A percentile compares a stretch with the other conserved stretches of the same genome.
These are phyloP conservation scores for Rhizopogon hawkerae DNA, from an alignment of 1,284 basidiomycete species.

Conservation along the genomic window DNA sequence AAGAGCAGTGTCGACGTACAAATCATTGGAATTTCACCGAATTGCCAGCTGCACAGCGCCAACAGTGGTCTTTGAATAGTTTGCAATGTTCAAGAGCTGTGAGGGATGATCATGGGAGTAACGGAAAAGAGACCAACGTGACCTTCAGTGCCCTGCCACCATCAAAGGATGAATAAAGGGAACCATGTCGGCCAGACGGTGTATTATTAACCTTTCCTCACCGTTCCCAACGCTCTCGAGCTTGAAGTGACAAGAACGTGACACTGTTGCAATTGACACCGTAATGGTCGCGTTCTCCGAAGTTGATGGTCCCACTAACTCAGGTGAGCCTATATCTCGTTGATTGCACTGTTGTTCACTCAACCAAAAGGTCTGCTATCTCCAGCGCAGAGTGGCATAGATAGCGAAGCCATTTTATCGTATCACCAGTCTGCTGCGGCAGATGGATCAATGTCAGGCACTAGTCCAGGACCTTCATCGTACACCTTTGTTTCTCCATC, in stretches of 20 bases:
- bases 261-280: neutral
- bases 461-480: conserved; percentile 1
- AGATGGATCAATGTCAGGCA: conserved; percentile 8
- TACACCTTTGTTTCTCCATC: neutral
- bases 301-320: neutral
- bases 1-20: neutral
- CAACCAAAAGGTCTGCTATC: neutral
- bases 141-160: neutral
- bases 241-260: neutral
- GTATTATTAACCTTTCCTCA: neutral
- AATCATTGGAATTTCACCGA: neutral
- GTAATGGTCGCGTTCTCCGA: neutral
- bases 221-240: neutral
- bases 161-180: neutral
- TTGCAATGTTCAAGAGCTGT: neutral
- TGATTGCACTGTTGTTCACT: neutral
- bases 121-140: neutral
- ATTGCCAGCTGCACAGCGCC: neutral
- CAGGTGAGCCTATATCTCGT: neutral
- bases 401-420: conserved; percentile 30
- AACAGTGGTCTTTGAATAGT: neutral
- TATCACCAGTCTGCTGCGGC: conserved; percentile 29
- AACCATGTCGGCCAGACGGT: neutral
- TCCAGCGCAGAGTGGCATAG: conserved; percentile 5
- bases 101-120: neutral